Evolutionary conservation across 495 filamentous ascomycete genomes (phyloP).

Genomic region (Xylaria sp.): DNA sequence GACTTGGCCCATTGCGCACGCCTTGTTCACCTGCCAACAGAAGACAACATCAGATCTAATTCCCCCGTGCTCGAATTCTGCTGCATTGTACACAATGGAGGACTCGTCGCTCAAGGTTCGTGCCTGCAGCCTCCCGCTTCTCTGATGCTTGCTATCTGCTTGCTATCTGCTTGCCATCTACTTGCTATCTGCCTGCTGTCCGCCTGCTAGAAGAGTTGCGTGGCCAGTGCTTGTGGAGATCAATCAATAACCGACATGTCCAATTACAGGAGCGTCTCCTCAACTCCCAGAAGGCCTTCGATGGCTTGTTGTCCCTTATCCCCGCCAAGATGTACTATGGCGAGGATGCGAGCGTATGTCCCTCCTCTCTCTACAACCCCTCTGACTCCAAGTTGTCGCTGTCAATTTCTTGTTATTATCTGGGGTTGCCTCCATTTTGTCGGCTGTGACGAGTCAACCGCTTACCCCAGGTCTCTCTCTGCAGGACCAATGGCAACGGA

Average conservation of each 20-base stretch:
- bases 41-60: neutral
- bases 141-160: too few relatives aligned
- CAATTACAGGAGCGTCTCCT: conserved; percentile 76
- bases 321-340: conserved; percentile 93
- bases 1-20: neutral
- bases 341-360: conserved; percentile 81
- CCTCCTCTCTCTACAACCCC: conserved; percentile 2
- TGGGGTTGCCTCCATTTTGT: neutral
- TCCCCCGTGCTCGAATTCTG: neutral
- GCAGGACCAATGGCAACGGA: conserved; percentile 85
- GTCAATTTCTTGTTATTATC: neutral
- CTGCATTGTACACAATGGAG: conserved; percentile 35
- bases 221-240: conserved; percentile 23
- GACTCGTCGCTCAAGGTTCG: conserved; percentile 47
- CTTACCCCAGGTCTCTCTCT: conserved; percentile 34
- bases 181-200: neutral
- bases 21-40: neutral
- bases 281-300: conserved; percentile 85
- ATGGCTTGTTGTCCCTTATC: conserved; percentile 89
- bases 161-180: too few relatives aligned
- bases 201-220: neutral
- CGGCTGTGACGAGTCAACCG: neutral
- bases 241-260: conserved; percentile 34
- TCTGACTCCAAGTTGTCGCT: neutral
- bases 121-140: conserved; percentile 25